Evolutionary conservation across 108 stramenopile genomes (phyloP), one percentile per base, ranked within the genome.

Genomic region (Schizochytrium sp.): DNA sequence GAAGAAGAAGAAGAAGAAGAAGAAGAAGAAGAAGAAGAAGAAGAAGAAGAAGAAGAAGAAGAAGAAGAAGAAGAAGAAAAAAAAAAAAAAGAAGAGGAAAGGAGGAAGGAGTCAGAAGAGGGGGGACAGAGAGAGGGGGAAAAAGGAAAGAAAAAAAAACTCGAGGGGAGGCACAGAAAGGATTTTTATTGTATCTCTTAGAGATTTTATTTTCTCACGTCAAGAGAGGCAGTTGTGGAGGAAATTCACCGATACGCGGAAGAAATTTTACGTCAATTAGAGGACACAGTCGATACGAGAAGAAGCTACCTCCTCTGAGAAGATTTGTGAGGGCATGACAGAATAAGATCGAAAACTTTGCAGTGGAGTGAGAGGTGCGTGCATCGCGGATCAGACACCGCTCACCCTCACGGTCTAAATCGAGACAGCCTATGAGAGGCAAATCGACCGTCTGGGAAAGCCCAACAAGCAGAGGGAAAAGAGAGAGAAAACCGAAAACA

Each of bases 91-190:
- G 55, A 92, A 61, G 90, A 64, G 58, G 5, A 57, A 57, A 91
- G 89, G 38, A 89, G 91, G 56, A 72, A 47, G 69, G 89, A 91
- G 60, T 91, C 91, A 4, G 60, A 91, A 57, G 56, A 92, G 41
- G 58, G 19, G 19, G 19, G 19, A 59, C 13, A 59, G 19, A 19
- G 19, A 59, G 19, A 59, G 58, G 19, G 19, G 19, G 19, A 19
- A 59, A 59, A 59, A 59, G 58, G 19, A 59, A 59, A 59, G 58
- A 59, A 59, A 59, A 59, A 59, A 19, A 59, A 59, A 59, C 13
- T 13, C 13, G 19, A 59, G 19, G 58, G 19, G 19, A 59, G 19
- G 58, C 13, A 59, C 13, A 91, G 91, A 7, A 59, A 90, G 61
- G 10, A 46, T 53, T 46, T 5, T 8, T 88, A 44, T 47, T 72